Evolutionary conservation across 2,329 filamentous ascomycete species (phyloP), one percentile per base, ranked within the genome.

Genomic region (Ophiostoma quercus): DNA sequence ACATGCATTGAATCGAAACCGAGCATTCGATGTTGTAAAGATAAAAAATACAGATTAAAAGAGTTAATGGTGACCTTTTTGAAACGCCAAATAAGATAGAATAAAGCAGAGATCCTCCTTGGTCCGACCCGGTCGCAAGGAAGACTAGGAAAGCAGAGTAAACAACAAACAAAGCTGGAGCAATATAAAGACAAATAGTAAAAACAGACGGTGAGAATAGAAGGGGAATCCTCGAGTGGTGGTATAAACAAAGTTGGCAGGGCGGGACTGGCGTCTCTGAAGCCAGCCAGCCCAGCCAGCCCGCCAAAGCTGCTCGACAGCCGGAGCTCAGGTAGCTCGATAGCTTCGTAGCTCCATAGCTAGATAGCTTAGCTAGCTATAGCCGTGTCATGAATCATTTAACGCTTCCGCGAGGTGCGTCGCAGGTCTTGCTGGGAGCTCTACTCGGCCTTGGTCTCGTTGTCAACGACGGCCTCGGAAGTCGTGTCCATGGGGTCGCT

Each of bases 401-500:
- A 57, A 57, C 51, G 57, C 57, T 32, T 32, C 57, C 14, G 57
- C 4, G 34, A 8, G 8, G 34, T 34, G 34, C 34, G 34, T 34
- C 34, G 34, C 5, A 8, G 8, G 34, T 8, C 34, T 34, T 34
- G 34, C 34, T 34, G 34, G 8, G 14, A n/a, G 22, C 25, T 25
- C 8, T 65, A 65, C 62, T 65, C 62, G 32, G 62, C 3, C 62
- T 65, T 65, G 8, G 34, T 9, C 11, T 65, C 34, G 34, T 5
- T 14, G 6, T 39, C 68, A 29, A 34, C 41, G 1, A 63, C 47
- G 22, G 54, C 62, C 12, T 71, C 70, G 1, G 67, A 47, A 2
- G 67, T 43, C 14, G 70, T 71, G 60, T 71, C 70, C 68, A 71
- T 71, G n/a, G 70, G 68, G 54, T 71, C 70, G 66, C 57, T 68